Evolutionary conservation across 192 early-diverging fungal genomes (phyloP), one percentile per base, ranked within the genome.

Genomic region (Coemansia sp.): DNA sequence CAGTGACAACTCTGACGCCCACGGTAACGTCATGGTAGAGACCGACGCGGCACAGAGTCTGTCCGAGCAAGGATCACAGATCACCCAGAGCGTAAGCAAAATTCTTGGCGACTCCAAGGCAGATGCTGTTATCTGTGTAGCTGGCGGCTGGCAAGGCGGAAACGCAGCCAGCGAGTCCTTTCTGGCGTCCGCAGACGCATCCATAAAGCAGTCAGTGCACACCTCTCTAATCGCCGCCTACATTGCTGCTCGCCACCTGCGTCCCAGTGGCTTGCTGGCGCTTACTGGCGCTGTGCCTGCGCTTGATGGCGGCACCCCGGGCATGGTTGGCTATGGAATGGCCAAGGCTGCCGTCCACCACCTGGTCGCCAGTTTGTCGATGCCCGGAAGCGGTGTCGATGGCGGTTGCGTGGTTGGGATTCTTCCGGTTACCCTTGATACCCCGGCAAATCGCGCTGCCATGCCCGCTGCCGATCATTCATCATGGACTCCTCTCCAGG

Each of bases 111-210:
- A 48, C 18, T 26, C 39, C 23, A 90, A 93, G 66, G 75, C 91
- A 10, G 90, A 91, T 59, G 94, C 92, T 2, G 84, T 99, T 49
- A 68, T 99, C 29, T 95, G 93, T 68, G 94, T 94, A 15, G 96
- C 96, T 35, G 96, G 96, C 56, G 96, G 96, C 7, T 99, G 94
- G 93, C 91, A 90, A 46, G 94, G 94, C 33, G 96, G 96, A 16
- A 93, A 92, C 66, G 87, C 92, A 26, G 83, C 80, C 18, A 87
- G 87, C 69, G 66, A 75, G 33, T 84, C 86, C 86, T 85, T 81
- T 30, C 87, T 94, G 63, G 72, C 84, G 25, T 90, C 84, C 71
- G 86, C 92, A 2, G 84, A 90, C 30, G 63, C 89, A 55, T 95
- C 94, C 85, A 66, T 90, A 64, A 86, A 86, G 57, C 94, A 99